Base-by-base conservation (phyloP, 306 rosid genomes). In the Quercus variabilis region DNA sequence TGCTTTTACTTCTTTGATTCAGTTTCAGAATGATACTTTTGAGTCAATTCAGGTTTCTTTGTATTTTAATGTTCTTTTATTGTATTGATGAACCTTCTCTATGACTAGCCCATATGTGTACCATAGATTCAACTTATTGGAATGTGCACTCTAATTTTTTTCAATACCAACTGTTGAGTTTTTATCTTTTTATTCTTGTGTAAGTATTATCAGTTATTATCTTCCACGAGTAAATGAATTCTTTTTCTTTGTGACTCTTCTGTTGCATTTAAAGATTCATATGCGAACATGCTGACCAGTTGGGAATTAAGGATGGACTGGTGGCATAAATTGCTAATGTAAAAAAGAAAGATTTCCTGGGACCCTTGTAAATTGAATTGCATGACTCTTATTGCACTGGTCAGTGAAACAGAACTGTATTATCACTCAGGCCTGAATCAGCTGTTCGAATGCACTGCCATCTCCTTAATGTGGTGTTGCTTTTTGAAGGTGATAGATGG, bases 61-160 rank as follows among this genome's bases (percentile, higher is more conserved):
- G 81, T 83, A 73, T 80, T 79, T 81, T 69, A 80, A 76, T 76
- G 82, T 88, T 87, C 82, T 81, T 88, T 82, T 73, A 72, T 85
- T 83, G 73, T 79, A 78, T 77, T 86, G 85, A 73, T 80, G 74
- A 73, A 80, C 81, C 80, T 78, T 78, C 78, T 75, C 78, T 77
- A 76, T 77, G 74, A 73, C 80, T 70, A 82, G 81, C 78, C 75
- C 75, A 74, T 79, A 78, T 75, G 46, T 87, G 83, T 87, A 78
- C 55, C 35, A 63, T 78, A 82, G 79, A 83, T 71, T 79, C 78
- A 74, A 49, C 4, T 49, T 49, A 49, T 41, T 41, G 46, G 3
- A 41, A 13, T 59, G 67, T 57, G 58, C 73, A 72, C 75, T 75
- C 71, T 73, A 30, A 60, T 52, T 60, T 64, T 26, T 18, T 60